phyloP scores from a whole-genome alignment of 495 filamentous ascomycete species.

The Melanomma pulvis-pyrius region DNA sequence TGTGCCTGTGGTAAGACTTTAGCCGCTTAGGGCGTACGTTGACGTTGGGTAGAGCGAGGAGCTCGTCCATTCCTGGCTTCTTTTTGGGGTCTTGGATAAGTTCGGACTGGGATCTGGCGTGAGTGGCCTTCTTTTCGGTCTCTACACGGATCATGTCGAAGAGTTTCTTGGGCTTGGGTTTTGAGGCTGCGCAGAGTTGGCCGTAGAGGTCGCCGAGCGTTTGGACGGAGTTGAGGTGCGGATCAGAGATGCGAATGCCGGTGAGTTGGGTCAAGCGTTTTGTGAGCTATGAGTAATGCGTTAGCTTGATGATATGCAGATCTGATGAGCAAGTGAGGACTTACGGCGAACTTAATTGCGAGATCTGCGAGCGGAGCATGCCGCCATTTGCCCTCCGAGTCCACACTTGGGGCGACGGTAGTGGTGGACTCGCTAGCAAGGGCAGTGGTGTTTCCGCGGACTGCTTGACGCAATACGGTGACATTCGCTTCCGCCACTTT shows the following conservation, averaged over 20 bases:
- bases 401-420: conserved; percentile 3
- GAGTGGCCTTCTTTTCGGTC: neutral
- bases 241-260: conserved; percentile 72
- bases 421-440: conserved; percentile 2
- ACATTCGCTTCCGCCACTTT: neutral
- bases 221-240: conserved; percentile 55
- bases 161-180: conserved; percentile 63
- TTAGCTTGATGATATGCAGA: conserved; percentile 14
- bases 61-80: conserved; percentile 2
- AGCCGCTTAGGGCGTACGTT: neutral
- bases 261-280: conserved; percentile 80
- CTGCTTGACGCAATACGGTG: neutral
- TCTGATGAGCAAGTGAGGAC: conserved; percentile 50
- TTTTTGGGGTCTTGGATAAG: no score
- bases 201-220: conserved; percentile 51
- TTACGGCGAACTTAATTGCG: conserved; percentile 71
- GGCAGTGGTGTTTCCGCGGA: conserved; percentile 1
- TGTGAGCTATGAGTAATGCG: conserved; percentile 56
- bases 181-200: conserved; percentile 56
- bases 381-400: conserved; percentile 50
- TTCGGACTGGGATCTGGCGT: neutral
- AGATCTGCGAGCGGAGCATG: conserved; percentile 59
- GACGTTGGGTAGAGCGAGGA: conserved; percentile 5
- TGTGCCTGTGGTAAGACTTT: neutral
- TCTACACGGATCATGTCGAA: conserved; percentile 46